These are phyloP conservation scores for Scleroderma citrinum DNA, from an alignment of 768 basidiomycete genomes.

Conservation along the genomic window DNA sequence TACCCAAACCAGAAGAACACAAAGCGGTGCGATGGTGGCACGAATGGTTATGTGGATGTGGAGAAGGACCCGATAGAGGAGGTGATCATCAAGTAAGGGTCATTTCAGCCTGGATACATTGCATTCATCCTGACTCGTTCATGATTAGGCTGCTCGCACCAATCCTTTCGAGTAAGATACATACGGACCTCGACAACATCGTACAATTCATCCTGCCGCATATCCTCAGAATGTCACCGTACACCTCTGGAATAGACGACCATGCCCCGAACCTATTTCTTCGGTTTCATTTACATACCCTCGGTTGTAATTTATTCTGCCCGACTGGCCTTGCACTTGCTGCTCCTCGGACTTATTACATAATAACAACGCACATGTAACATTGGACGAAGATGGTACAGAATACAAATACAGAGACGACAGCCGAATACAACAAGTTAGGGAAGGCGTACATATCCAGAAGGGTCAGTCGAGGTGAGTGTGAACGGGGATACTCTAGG, in stretches of 20 bases:
- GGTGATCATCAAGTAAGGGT: slow-evolving; percentile 62
- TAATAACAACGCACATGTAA: slow-evolving; percentile 8
- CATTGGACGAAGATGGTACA: slow-evolving; percentile 6
- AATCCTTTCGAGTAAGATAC: slow-evolving; percentile 48
- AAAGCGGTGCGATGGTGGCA: slow-evolving; percentile 74
- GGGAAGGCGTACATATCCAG: too few species aligned
- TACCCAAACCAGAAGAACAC: slow-evolving; percentile 20
- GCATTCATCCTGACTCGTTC: background rate
- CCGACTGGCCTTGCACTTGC: too few species aligned
- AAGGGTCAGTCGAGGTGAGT: too few species aligned
- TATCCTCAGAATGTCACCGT: background rate
- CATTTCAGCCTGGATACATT: background rate
- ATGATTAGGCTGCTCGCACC: slow-evolving; percentile 65
- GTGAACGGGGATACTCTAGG: too few species aligned
- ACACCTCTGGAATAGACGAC: too few species aligned
- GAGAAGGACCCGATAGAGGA: slow-evolving; percentile 67
- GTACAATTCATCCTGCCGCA: slow-evolving; percentile 1
- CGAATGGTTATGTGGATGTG: slow-evolving; percentile 79
- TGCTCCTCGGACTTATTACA: too few species aligned
- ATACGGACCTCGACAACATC: background rate
- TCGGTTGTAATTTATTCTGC: slow-evolving; percentile 18
- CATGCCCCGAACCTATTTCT: background rate
- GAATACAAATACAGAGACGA: slow-evolving; percentile 8
- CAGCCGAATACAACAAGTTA: too few species aligned
- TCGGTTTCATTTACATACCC: slow-evolving; percentile 16